Base-by-base conservation (phyloP, 306 rosid species). In the Urtica urens region DNA sequence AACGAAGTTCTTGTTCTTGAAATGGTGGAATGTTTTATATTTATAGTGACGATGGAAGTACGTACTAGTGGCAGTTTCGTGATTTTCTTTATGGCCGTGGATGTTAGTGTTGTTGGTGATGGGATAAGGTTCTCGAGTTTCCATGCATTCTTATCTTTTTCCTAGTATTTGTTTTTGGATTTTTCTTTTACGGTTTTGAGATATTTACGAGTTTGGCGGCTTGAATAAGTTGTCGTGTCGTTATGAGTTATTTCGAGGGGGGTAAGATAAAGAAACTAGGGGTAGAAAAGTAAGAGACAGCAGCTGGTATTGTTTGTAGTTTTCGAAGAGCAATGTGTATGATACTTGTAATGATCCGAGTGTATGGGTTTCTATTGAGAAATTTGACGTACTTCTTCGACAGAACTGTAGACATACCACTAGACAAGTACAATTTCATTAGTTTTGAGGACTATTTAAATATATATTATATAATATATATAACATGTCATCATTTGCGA, bases 91-190 rank as follows among this genome's bases (percentile, higher is more conserved):
- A 75, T 16, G 71, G 63, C 60, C 52, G 73, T 59, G 85, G 65
- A 61, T 45, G 52, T 55, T 37, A 10, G 42, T 61, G 54, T 43
- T 70, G 47, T 46, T 65, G 78, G 60, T 64, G 47, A 50, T 65
- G 78, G 60, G 68, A 78, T 78, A 81, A 74, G 86, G 39, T 72
- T 72, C 83, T 48, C 78, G 51, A 18, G 34, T 21, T 59, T 14
- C 60, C 5, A 69, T 15, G 47, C 46, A 16, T 46, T 51, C 60
- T 60, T 60, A 57, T 66, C 56, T 23, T 12, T 46, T 1, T 12
- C 3, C 27, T 6, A 15, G 12, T 34, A 14, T 14, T 28, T 1
- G 6, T 13, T 18, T 19, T 42, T 2, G 1, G 6, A 4, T 29
- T 56, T 43, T 4, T 5, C 7, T 28, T 51, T 11, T 22, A 0